Base-by-base conservation (phyloP, 352 stramenopile genomes). In the Hyaloperonospora arabidopsidis region DNA sequence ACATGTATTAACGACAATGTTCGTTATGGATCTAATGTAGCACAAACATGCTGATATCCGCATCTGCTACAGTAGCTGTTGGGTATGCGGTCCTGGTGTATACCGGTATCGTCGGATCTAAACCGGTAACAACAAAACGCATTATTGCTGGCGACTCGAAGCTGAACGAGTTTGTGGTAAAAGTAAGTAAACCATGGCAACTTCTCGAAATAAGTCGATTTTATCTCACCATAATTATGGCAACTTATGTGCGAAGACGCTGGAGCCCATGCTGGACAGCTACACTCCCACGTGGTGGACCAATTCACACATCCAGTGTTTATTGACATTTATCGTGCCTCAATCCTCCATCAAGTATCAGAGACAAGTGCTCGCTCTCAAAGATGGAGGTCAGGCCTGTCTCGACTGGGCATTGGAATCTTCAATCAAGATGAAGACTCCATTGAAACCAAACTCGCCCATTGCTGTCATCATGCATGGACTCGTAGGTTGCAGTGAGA, bases 251-350 rank as follows among this genome's bases (percentile, higher is more conserved):
- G 19, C 49, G 2, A 44, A 84, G 75, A 54, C 64, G 2, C 49
- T 89, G 23, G 65, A 79, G 34, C 63, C 74, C 0, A 57, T 75
- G 22, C 50, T 89, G 45, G 79, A 79, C 36, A 51, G 56, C 2
- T 89, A 86, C 65, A 67, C 61, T 47, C 79, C 81, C 11, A 81
- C 79, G 23, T 92, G 81, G 81, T 87, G 77, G 74, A 79, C 80
- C 44, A 89, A 88, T 49, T 65, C 58, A 21, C 81, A 92, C 53
- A 62, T 87, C 28, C 81, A 92, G 50, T 73, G 79, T 44, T 55
- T 86, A 40, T 62, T 92, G 54, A 87, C 75, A 14, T 84, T 92
- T 36, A 38, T 92, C 48, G 64, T 89, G 25, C 79, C 75, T 34
- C 79, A 89, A 52, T 46, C 65, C 1, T 49, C 48, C 7, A 49